phyloP scores from a whole-genome alignment of 441 rosid species.

The Erodium chrysanthum region DNA sequence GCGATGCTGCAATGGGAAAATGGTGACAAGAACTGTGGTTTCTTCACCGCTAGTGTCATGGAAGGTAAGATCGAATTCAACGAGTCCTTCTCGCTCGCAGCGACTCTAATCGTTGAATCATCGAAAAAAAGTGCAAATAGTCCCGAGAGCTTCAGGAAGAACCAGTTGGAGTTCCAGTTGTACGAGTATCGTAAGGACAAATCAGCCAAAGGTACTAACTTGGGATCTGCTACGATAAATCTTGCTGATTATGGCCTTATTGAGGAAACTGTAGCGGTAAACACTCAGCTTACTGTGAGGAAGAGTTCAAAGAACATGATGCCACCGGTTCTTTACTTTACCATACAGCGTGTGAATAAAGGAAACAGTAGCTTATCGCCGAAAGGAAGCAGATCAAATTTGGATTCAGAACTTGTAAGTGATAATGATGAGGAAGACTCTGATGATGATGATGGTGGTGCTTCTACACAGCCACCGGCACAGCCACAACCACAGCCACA shows the following conservation, averaged over 20 bases:
- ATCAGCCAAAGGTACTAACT: conserved; percentile 34
- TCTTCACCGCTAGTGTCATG: conserved; percentile 50
- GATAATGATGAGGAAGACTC: conserved; percentile 56
- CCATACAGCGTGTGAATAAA: conserved; percentile 42
- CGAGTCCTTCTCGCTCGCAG: conserved; percentile 67
- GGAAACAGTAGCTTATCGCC: conserved; percentile 30
- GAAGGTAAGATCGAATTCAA: conserved; percentile 84
- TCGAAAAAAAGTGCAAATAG: conserved; percentile 40
- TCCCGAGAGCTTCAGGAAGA: conserved; percentile 47
- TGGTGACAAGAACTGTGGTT: conserved; percentile 59
- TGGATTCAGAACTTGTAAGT: conserved; percentile 54
- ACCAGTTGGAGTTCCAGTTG: conserved; percentile 58
- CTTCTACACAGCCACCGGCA: conserved; percentile 28
- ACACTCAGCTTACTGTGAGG: conserved; percentile 44
- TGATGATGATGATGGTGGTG: conserved; percentile 46
- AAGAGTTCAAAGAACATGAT: conserved; percentile 41
- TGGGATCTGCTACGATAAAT: conserved; percentile 63
- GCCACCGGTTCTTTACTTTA: conserved; percentile 47
- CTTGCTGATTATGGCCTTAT: conserved; percentile 64
- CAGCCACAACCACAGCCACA: too few species aligned
- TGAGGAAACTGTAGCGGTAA: conserved; percentile 34
- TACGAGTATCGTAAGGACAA: conserved; percentile 86
- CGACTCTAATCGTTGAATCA: conserved; percentile 48
- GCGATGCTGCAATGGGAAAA: conserved; percentile 84
- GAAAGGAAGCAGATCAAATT: conserved; percentile 28